Percentiles rank a stretch among this genome's conserved stretches.
Conservation (phyloP, 2,329 filamentous ascomycete species). For the Cercospora zeina region DNA sequence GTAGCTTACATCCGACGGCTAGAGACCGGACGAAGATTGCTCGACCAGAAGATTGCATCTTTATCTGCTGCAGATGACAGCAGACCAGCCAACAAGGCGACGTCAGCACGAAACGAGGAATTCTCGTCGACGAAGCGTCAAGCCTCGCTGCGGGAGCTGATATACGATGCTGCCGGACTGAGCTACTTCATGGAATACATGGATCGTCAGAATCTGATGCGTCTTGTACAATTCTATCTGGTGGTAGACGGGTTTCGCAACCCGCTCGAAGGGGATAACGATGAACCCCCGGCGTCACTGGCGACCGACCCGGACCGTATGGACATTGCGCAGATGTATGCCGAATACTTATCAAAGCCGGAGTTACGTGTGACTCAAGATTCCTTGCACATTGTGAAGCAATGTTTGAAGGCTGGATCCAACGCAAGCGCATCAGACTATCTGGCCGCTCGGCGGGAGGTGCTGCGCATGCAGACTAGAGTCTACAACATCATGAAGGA, state of each 20-base stretch:
- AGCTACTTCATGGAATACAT: slow-evolving; percentile 99
- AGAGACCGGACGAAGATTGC: slow-evolving; percentile 84
- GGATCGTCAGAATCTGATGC: slow-evolving; percentile 85
- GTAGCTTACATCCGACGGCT: slow-evolving; percentile 82
- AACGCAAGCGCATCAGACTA: slow-evolving; percentile 79
- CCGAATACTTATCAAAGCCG: slow-evolving; percentile 79
- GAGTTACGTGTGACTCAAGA: slow-evolving; percentile 75
- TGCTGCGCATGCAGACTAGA: slow-evolving; percentile 77
- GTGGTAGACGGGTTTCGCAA: slow-evolving; percentile 96
- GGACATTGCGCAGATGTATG: slow-evolving; percentile 87
- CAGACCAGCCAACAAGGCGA: slow-evolving; percentile 40
- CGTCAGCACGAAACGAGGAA: slow-evolving; percentile 36
- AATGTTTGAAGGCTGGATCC: slow-evolving; percentile 76
- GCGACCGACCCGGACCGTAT: slow-evolving; percentile 76
- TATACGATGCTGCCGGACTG: slow-evolving; percentile 83
- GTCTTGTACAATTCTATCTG: slow-evolving; percentile 95
- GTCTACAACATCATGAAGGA: slow-evolving; percentile 83
- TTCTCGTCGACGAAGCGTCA: slow-evolving; percentile 68
- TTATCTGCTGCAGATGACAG: slow-evolving; percentile 62
- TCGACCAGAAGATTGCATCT: slow-evolving; percentile 85
- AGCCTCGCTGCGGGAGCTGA: slow-evolving; percentile 76
- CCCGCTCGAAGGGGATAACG: slow-evolving; percentile 81
- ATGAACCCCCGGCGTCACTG: slow-evolving; percentile 55
- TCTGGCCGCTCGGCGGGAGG: slow-evolving; percentile 74
- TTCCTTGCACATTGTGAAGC: slow-evolving; percentile 68